These are phyloP conservation scores for Wickerhamiella infanticola DNA, from an alignment of 1,139 yeast species.

Conservation along the genomic window DNA sequence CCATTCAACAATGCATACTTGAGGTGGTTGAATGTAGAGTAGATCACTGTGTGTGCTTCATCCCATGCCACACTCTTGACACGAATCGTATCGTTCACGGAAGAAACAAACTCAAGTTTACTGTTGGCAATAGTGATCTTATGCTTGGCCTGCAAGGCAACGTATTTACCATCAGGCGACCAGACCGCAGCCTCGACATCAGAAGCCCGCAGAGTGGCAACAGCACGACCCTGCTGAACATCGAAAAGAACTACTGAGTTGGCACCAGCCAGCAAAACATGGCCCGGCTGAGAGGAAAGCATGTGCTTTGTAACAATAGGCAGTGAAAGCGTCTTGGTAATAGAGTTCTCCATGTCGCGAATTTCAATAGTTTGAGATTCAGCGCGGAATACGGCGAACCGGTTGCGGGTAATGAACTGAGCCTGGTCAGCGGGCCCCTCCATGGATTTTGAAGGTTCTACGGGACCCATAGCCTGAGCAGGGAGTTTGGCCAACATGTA, in stretches of 20 bases:
- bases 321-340: slow-evolving; percentile 66
- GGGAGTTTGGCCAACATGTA: slow-evolving; percentile 73
- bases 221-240: slow-evolving; percentile 77
- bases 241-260: slow-evolving; percentile 69
- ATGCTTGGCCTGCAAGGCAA: slow-evolving; percentile 85
- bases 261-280: slow-evolving; percentile 58
- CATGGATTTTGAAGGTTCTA: slow-evolving; percentile 67
- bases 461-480: slow-evolving; percentile 68
- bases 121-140: slow-evolving; percentile 77
- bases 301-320: slow-evolving; percentile 64
- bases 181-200: slow-evolving; percentile 79
- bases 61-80: slow-evolving; percentile 98
- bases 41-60: slow-evolving; percentile 67
- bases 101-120: slow-evolving; percentile 60
- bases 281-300: slow-evolving; percentile 56
- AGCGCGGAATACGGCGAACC: slow-evolving; percentile 72
- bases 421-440: slow-evolving; percentile 81
- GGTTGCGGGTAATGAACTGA: slow-evolving; percentile 79
- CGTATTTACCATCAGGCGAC: slow-evolving; percentile 77
- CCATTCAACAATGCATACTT: slow-evolving; percentile 89
- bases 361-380: slow-evolving; percentile 54
- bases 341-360: slow-evolving; percentile 65
- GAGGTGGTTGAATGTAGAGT: slow-evolving; percentile 89
- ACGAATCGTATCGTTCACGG: slow-evolving; percentile 92
- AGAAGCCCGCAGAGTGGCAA: slow-evolving; percentile 48